Percentiles rank a stretch among this genome's conserved stretches.
These are phyloP conservation scores for Trichoderma afroharzianum DNA, from an alignment of 2,329 filamentous ascomycete species.

Conservation along the genomic window DNA sequence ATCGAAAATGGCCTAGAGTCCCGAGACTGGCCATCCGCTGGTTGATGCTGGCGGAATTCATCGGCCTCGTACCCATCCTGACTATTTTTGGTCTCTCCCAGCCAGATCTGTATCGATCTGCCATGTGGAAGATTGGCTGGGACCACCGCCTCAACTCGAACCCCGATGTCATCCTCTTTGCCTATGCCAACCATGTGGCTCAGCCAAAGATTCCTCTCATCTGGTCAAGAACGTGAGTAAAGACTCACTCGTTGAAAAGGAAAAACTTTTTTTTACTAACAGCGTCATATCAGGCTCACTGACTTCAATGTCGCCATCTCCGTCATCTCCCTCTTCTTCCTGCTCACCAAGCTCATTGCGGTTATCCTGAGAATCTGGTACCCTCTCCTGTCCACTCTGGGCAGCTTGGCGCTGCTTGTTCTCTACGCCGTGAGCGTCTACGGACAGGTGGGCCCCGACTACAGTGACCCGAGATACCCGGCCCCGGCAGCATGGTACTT, in stretches of 20 bases:
- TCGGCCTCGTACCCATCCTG: constrained; percentile 60
- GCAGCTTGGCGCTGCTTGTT: constrained; percentile 54
- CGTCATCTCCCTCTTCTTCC: constrained; percentile 71
- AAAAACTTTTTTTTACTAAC: not conserved
- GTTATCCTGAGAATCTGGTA: constrained; percentile 69
- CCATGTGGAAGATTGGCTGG: constrained; percentile 69
- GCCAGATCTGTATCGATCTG: constrained; percentile 68
- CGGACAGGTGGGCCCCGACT: constrained; percentile 70
- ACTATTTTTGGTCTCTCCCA: constrained; percentile 70
- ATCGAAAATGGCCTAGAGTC: constrained; percentile 53
- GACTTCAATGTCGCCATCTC: constrained; percentile 74
- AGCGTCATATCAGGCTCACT: constrained; percentile 55
- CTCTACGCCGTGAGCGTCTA: constrained; percentile 65
- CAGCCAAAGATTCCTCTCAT: constrained; percentile 62
- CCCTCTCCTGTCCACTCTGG: constrained; percentile 58
- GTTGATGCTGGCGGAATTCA: constrained; percentile 64
- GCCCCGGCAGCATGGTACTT: constrained; percentile 72
- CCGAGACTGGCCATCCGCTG: constrained; percentile 54
- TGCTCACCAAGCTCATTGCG: constrained; percentile 65
- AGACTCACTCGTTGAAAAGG: not conserved
- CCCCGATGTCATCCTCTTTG: constrained; percentile 65
- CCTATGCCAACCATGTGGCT: constrained; percentile 66
- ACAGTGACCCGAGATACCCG: constrained; percentile 60
- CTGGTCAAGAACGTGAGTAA: constrained; percentile 68
- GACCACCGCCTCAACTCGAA: constrained; percentile 71